phyloP scores from a whole-genome alignment of 768 basidiomycete genomes.

The Psilocybe azurescens region DNA sequence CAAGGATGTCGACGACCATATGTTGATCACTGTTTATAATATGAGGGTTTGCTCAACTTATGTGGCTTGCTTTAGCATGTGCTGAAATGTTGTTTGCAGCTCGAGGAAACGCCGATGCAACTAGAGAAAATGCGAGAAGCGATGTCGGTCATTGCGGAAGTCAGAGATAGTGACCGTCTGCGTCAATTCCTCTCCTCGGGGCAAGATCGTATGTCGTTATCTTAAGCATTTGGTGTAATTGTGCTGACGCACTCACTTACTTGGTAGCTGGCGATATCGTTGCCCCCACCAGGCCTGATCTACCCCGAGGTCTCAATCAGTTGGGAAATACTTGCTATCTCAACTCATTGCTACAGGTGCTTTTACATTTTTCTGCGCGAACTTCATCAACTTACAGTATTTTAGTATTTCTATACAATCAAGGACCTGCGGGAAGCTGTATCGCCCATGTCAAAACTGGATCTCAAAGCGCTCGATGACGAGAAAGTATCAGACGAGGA shows the following conservation, averaged over 20 bases:
- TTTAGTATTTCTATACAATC: slow-evolving; percentile 95
- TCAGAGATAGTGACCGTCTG: slow-evolving; percentile 73
- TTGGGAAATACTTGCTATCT: slow-evolving; percentile 89
- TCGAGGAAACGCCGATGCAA: slow-evolving; percentile 74
- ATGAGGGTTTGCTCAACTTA: slow-evolving; percentile 60
- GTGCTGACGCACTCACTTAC: not conserved
- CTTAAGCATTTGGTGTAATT: not conserved
- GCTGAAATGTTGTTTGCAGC: slow-evolving; percentile 39
- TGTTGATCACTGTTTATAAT: slow-evolving; percentile 73
- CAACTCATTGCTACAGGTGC: slow-evolving; percentile 78
- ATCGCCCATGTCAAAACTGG: slow-evolving; percentile 57
- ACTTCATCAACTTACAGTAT: slow-evolving; percentile 2
- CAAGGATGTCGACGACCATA: slow-evolving; percentile 74
- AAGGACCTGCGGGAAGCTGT: slow-evolving; percentile 85
- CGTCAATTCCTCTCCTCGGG: slow-evolving; percentile 69
- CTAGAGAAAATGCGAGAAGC: slow-evolving; percentile 76
- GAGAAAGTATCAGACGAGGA: slow-evolving; percentile 83
- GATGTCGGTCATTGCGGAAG: slow-evolving; percentile 73
- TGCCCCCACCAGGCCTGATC: slow-evolving; percentile 58
- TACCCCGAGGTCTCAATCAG: slow-evolving; percentile 88
- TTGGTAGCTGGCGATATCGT: slow-evolving; percentile 68
- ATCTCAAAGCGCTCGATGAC: slow-evolving; percentile 61
- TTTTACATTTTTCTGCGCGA: slow-evolving; percentile 10
- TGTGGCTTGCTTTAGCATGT: not conserved
- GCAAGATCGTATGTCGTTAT: slow-evolving; percentile 69